Evolutionary conservation across 805 yeast genomes (phyloP), one percentile per base, ranked within the genome.

Genomic region (Nakazawaea wickerhamii): DNA sequence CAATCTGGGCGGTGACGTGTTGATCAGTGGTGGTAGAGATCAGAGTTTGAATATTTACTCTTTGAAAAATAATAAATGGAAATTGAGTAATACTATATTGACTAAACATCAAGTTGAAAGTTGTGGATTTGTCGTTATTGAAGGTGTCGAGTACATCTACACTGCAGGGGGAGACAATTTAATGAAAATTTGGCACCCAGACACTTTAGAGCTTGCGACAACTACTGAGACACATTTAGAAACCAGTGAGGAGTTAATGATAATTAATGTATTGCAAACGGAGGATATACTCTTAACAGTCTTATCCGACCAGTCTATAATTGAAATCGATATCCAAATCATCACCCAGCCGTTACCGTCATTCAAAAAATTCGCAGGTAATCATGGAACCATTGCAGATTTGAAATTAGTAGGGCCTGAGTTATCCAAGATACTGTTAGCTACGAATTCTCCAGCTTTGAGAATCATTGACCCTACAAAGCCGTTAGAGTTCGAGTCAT

Each of bases 361-460:
- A 2, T 53, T 60, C 6, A 68, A 79, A 43, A 71, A 77, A 32
- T 70, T 89, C 51, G 93, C 96, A 1, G 97, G 97, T 51, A 89
- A 89, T 60, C 96, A 91, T 63, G 98, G 97, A 44, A 91, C 93
- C 20, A 81, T 93, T 53, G 95, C 96, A 2, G 98, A 91, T 58
- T 73, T 89, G 66, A 76, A 79, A 50, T 83, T 79, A 55, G 82
- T 81, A 25, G 93, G 93, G 0, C 86, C 87, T 6, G 56, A 68
- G 19, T 57, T 66, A 23, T 58, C 70, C 36, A 63, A 70, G 28
- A 59, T 91, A 35, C 98, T 95, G 4, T 60, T 93, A 50, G 97
- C 98, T 2, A 91, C 98, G 3, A 93, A 93, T 61, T 86, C 98
- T 1, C 95, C 96, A 10, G 80, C 91, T 1, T 64, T 93, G 43